A percentile compares a stretch with the other conserved stretches of the same genome.
Conservation (phyloP, 2,329 filamentous ascomycete genomes). For the Endocalyx cinctus region DNA sequence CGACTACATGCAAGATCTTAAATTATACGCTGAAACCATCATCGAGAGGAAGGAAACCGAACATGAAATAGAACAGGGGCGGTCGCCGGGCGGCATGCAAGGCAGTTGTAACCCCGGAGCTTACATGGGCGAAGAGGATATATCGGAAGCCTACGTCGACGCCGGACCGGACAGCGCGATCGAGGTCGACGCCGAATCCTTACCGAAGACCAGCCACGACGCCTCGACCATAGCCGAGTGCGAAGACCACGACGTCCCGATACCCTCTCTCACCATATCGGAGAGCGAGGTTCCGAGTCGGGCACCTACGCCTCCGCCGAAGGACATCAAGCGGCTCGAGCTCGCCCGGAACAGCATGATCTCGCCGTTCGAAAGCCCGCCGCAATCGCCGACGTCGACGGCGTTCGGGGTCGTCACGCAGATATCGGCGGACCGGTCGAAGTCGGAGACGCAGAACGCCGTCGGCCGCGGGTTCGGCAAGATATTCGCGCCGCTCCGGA, state of each 20-base stretch:
- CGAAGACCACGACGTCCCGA: constrained; percentile 18
- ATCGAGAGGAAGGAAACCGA: constrained; percentile 16
- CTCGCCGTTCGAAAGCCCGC: constrained; percentile 17
- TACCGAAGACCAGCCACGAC: constrained; percentile 14
- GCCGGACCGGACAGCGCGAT: constrained; percentile 38
- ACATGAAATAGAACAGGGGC: constrained; percentile 8
- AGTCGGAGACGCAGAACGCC: constrained; percentile 6
- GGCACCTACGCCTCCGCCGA: constrained; percentile 28
- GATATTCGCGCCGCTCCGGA: constrained; percentile 21
- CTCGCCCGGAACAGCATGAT: constrained; percentile 18
- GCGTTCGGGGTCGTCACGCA: constrained; percentile 21
- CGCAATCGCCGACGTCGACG: constrained; percentile 7
- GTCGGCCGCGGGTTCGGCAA: constrained; percentile 16
- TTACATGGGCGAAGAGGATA: constrained; percentile 20
- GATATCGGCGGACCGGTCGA: constrained; percentile 16
- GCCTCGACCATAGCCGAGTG: constrained; percentile 10
- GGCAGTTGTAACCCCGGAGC: constrained; percentile 16
- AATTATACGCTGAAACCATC: constrained; percentile 50
- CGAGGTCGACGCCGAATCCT: constrained; percentile 28
- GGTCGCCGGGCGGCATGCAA: background rate
- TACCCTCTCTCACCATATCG: constrained; percentile 22
- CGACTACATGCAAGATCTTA: constrained; percentile 65
- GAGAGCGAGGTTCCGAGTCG: constrained; percentile 19
- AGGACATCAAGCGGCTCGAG: constrained; percentile 25
- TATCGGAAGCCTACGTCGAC: constrained; percentile 28